These are phyloP conservation scores for Trypanosomatidae sp. DNA, from an alignment of 208 protist genomes.

Conservation along the genomic window DNA sequence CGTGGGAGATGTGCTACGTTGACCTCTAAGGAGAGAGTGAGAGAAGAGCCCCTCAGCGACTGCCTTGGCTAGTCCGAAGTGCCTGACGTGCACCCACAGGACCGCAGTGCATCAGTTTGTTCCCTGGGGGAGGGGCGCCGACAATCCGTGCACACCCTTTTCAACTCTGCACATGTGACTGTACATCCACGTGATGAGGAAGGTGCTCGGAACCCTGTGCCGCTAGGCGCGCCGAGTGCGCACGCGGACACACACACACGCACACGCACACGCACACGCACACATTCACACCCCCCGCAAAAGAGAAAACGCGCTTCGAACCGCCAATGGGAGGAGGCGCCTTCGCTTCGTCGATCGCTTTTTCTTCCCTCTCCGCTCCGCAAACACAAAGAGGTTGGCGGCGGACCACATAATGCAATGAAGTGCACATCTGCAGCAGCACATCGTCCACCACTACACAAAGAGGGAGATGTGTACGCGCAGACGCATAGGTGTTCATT, in stretches of 20 bases:
- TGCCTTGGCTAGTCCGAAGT: not conserved
- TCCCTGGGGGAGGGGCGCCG: not conserved
- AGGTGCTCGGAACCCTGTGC: not conserved
- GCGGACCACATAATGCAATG: not conserved
- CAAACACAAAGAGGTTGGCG: not conserved
- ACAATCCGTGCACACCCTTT: not conserved
- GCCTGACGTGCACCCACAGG: not conserved
- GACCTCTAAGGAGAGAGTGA: not conserved
- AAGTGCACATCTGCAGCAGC: conserved; percentile 2
- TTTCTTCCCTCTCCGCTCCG: not conserved
- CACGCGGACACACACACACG: too few relatives aligned
- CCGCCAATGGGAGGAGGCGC: not conserved
- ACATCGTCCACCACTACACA: not conserved
- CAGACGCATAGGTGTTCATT: not conserved
- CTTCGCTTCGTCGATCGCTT: not conserved
- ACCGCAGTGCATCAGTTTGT: not conserved
- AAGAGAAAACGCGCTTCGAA: not conserved
- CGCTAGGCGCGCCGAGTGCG: not conserved
- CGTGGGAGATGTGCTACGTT: not conserved
- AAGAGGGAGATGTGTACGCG: not conserved
- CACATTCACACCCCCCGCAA: not conserved
- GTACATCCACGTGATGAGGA: not conserved
- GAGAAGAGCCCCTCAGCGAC: not conserved
- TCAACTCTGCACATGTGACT: not conserved
- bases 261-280: not conserved